These are phyloP conservation scores for Pterocarpus santalinus DNA, from an alignment of 306 rosid genomes.

Conservation along the genomic window DNA sequence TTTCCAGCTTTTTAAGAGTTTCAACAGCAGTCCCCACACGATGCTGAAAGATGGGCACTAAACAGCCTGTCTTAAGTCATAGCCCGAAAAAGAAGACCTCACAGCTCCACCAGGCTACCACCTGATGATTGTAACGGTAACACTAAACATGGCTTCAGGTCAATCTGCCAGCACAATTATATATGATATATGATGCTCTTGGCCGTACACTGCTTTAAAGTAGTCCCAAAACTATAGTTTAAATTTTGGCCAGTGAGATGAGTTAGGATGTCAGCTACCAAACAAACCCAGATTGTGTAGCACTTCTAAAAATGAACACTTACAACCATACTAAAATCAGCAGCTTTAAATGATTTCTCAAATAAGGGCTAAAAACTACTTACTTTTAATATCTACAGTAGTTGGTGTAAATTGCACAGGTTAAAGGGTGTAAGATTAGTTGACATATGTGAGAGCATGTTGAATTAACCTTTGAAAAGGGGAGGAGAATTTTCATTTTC, in stretches of 20 bases:
- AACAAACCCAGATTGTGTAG: slow-evolving; percentile 25
- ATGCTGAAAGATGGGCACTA: slow-evolving; percentile 36
- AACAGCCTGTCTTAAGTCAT: slow-evolving; percentile 55
- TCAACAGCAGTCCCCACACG: slow-evolving; percentile 37
- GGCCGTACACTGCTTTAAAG: slow-evolving; percentile 30
- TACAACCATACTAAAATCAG: slow-evolving; percentile 12
- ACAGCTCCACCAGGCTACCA: slow-evolving; percentile 23
- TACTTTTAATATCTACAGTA: slow-evolving; percentile 9
- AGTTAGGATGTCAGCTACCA: slow-evolving; percentile 29
- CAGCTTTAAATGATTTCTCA: slow-evolving; percentile 30
- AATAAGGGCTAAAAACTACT: neutral
- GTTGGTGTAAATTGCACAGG: slow-evolving; percentile 3
- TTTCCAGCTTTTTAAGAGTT: slow-evolving; percentile 31
- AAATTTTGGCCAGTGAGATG: slow-evolving; percentile 25
- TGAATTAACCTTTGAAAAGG: slow-evolving; percentile 16
- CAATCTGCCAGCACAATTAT: slow-evolving; percentile 33
- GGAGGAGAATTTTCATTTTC: slow-evolving; percentile 5
- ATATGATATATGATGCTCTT: neutral
- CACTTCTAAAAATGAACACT: slow-evolving; percentile 9
- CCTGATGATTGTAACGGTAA: slow-evolving; percentile 47
- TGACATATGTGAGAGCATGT: slow-evolving; percentile 13
- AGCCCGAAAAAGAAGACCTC: slow-evolving; percentile 42
- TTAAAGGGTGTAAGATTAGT: neutral
- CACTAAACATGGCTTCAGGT: slow-evolving; percentile 41
- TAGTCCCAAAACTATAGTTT: slow-evolving; percentile 32